These are phyloP conservation scores for Apiospora marii DNA, from an alignment of 2,329 filamentous ascomycete species.

Conservation along the genomic window DNA sequence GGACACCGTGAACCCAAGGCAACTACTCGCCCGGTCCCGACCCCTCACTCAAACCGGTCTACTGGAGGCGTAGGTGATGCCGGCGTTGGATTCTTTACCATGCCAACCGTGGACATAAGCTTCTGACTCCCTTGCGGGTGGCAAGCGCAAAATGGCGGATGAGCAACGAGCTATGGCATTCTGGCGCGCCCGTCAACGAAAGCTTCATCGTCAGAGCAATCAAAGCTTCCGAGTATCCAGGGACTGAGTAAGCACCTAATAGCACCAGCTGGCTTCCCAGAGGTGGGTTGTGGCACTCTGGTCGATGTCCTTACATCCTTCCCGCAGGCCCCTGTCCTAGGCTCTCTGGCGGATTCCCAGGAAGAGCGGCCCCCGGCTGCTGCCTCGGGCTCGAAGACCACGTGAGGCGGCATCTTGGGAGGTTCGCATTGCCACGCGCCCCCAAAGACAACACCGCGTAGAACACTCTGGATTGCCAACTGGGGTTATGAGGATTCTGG, in stretches of 20 bases:
- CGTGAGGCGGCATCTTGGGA: background rate
- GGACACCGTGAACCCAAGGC: background rate
- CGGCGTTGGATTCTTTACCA: background rate
- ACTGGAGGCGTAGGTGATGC: background rate
- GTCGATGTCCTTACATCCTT: background rate
- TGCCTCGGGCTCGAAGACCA: background rate
- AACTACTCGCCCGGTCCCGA: background rate
- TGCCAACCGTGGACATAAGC: background rate
- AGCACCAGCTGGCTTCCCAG: background rate
- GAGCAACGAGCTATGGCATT: background rate
- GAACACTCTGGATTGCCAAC: background rate
- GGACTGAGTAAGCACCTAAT: conserved; percentile 12
- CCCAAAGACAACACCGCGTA: background rate
- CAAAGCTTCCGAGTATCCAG: background rate
- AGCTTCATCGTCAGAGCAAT: background rate
- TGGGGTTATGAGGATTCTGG: background rate
- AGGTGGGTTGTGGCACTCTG: background rate
- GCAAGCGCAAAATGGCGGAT: background rate
- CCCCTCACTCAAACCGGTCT: background rate
- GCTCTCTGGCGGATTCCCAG: background rate
- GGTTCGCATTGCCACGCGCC: background rate
- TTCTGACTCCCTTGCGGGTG: background rate
- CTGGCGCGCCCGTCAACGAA: background rate
- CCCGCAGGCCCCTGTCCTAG: background rate
- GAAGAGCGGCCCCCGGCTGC: background rate